Base-by-base conservation (phyloP, 2,329 filamentous ascomycete genomes). In the Dactylellina cionopaga region DNA sequence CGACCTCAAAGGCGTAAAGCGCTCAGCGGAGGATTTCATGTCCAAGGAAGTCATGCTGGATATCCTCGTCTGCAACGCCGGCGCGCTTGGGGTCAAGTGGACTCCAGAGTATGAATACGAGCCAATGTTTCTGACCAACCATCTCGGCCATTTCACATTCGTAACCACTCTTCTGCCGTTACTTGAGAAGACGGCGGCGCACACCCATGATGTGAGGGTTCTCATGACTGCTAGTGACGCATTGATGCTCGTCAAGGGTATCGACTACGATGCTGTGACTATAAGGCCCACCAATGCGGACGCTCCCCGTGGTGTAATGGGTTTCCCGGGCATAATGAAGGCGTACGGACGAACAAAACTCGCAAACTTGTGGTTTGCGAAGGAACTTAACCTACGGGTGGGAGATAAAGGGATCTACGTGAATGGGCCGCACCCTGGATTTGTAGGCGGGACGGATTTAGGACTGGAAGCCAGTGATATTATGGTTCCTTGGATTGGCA, bases 341-440 rank as follows among this genome's bases (percentile, higher is more conserved):
- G 77, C 80, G 11, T 83, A 83, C 73, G 83, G 81, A 0, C 81
- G 84, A 72, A 81, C 79, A 47, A 85, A 85, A 74, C 77, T 85
- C 1, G 84, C 84, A 0, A 82, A 84, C 69, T 75, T 84, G 3
- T 77, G 84, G 1, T 83, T 81, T 75, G 78, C 81, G 2, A 76
- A 77, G 6, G 79, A 82, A 52, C 75, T 85, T 2, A 80, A 75
- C 46, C 91, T 15, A 85, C 86, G 3, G 89, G 91, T n/a, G 90
- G 90, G 1, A 85, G 85, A 13, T 79, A 82, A 62, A 27, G 72
- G 72, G 47, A 76, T 84, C 46, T 80, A 80, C 77, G 75, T 74
- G 49, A 75, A 75, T 65, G 66, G 60, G 19, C 55, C 59, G 17
- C 72, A 77, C 56, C 76, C 76, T 15, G 76, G 76, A 47, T 64